A percentile compares a stretch with the other conserved stretches of the same genome.
These are phyloP conservation scores for Leccinum angustisporum DNA, from an alignment of 1,284 basidiomycete species.

Conservation along the genomic window DNA sequence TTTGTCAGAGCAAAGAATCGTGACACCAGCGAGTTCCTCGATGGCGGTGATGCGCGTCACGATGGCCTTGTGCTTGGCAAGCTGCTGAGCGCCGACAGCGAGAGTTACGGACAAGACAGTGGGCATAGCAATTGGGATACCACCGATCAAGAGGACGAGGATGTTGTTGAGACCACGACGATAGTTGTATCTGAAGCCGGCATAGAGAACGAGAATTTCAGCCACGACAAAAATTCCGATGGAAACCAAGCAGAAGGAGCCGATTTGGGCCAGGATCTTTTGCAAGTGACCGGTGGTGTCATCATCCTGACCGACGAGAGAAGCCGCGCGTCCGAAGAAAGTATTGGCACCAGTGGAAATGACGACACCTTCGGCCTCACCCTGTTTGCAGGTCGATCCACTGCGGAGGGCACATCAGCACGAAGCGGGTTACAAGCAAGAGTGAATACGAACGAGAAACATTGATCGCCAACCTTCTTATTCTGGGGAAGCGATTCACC, in stretches of 20 bases:
- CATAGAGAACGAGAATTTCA: slow-evolving; percentile 88
- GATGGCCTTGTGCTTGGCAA: slow-evolving; percentile 98
- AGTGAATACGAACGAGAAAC: slow-evolving; percentile 77
- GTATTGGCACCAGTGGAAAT: slow-evolving; percentile 93
- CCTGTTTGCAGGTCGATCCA: slow-evolving; percentile 95
- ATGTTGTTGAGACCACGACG: slow-evolving; percentile 96
- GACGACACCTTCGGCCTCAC: slow-evolving; percentile 70
- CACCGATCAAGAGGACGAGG: slow-evolving; percentile 95
- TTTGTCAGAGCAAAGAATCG: slow-evolving; percentile 96
- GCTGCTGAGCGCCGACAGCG: slow-evolving; percentile 96
- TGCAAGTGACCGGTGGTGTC: slow-evolving; percentile 97
- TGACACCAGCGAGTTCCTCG: slow-evolving; percentile 95
- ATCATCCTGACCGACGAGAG: slow-evolving; percentile 88
- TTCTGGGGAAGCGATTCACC: slow-evolving; percentile 91
- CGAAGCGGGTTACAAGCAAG: neutral
- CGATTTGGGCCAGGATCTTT: slow-evolving; percentile 95
- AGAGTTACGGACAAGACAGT: slow-evolving; percentile 95
- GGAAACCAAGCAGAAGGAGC: slow-evolving; percentile 91
- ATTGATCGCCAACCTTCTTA: slow-evolving; percentile 93
- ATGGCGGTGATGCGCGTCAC: slow-evolving; percentile 98
- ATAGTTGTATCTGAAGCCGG: slow-evolving; percentile 86
- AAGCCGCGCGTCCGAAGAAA: slow-evolving; percentile 94
- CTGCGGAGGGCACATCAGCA: slow-evolving; percentile 46
- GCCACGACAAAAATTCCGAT: slow-evolving; percentile 92
- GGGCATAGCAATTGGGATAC: slow-evolving; percentile 99